Base-by-base conservation (phyloP, 2,329 filamentous ascomycete species). In the Fulvia fulva region DNA sequence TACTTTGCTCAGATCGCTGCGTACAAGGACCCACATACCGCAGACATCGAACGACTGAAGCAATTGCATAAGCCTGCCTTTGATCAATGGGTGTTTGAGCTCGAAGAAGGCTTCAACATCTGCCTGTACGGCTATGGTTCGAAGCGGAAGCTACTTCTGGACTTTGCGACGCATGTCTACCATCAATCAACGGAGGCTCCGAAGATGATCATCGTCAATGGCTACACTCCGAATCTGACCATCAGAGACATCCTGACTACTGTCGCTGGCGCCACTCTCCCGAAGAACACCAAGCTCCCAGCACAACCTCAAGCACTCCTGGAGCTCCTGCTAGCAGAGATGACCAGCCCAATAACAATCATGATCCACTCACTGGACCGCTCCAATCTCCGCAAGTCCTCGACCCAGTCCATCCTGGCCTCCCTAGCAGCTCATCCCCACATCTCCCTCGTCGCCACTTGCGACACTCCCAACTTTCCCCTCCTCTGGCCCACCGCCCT, bases 91-190 rank as follows among this genome's bases (percentile, higher is more conserved):
- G 77, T 83, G 0, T 97, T 97, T 71, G 94, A 99, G 77, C 82
- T 97, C 16, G 81, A 86, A 5, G 86, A 96, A 71, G 86, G 87
- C 22, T 97, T 96, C 78, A 91, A 90, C 68, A 79, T 97, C 53
- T 96, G 94, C 70, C 77, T 97, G 0, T 97, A 95, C 71, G 94
- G 94, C 28, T 96, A 91, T 71, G 94, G 94, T 0, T 96, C 91
- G 2, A 99, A 99, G 74, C 82, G 89, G 32, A 76, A 79, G 2
- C 82, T 97, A 0, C 79, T 93, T 9, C 84, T 87, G 59, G 80
- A 83, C 45, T 95, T 96, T 71, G 91, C 90, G 0, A 82, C 84
- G 56, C 84, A 90, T 72, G 69, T 89, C 14, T 84, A 90, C 68
- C 74, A 80, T 53, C 73, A 70, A n/a, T 61, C 73, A 34, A 37